phyloP scores from a whole-genome alignment of 371 early-diverging fungal species.

The Rhizomucor pusillus region DNA sequence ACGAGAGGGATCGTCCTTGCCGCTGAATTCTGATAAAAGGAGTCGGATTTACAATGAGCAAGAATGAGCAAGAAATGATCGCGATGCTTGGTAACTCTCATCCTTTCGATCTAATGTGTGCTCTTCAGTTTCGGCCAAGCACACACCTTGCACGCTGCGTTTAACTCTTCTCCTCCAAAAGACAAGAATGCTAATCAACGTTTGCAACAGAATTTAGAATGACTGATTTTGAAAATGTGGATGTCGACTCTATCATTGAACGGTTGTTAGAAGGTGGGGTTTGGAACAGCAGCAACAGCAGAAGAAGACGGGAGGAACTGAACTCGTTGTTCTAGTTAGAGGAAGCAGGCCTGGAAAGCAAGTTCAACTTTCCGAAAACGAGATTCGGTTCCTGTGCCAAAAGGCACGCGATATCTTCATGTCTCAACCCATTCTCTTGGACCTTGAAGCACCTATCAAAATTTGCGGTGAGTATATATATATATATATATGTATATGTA shows the following conservation, averaged over 20 bases:
- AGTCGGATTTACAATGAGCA: no score
- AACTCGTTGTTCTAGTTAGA: constrained; percentile 57
- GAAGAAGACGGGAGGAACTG: neutral
- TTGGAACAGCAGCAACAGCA: neutral
- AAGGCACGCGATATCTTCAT: constrained; percentile 92
- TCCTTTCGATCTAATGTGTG: no score
- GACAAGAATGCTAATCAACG: no score
- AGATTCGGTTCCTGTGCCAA: constrained; percentile 81
- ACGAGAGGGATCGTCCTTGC: no score
- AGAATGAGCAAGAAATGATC: no score
- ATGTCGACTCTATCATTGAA: constrained; percentile 88
- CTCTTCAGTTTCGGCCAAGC: no score
- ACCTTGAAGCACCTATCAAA: constrained; percentile 94
- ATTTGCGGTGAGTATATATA: constrained; percentile 71
- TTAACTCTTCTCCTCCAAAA: no score
- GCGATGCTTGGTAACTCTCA: no score
- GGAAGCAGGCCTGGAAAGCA: constrained; percentile 85
- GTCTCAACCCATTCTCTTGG: constrained; percentile 88
- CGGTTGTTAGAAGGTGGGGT: constrained; percentile 83
- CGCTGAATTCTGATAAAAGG: no score
- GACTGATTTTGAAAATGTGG: constrained; percentile 44
- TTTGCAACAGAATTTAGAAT: no score
- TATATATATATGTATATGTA: no score
- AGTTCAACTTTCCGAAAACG: constrained; percentile 70
- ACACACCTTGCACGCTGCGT: no score